Evolutionary conservation across 768 basidiomycete species (phyloP).

Genomic region (Suillus subluteus): DNA sequence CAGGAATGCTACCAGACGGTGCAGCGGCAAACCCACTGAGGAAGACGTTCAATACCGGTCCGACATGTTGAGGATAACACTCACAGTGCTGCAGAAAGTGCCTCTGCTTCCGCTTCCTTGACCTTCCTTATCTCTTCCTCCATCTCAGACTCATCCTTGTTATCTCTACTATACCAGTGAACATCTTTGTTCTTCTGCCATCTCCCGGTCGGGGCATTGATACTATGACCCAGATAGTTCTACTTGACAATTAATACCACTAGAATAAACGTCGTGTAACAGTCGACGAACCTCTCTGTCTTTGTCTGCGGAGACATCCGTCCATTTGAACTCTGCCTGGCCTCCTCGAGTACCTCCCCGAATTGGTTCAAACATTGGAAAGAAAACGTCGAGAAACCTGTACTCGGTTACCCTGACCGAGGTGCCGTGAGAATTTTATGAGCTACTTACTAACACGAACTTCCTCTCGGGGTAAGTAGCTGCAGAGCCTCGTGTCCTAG

Average conservation of each 20-base stretch:
- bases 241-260: constrained; percentile 35
- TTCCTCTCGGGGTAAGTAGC: not conserved
- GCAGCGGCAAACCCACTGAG: constrained; percentile 73
- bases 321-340: constrained; percentile 90
- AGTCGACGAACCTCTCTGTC: constrained; percentile 74
- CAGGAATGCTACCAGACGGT: constrained; percentile 35
- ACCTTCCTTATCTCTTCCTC: constrained; percentile 77
- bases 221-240: constrained; percentile 94
- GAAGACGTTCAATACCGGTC: not conserved
- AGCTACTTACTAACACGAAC: not conserved
- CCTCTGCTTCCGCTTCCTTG: constrained; percentile 90
- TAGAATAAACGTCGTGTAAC: not conserved
- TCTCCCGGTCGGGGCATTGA: constrained; percentile 92
- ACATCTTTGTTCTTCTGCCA: constrained; percentile 99
- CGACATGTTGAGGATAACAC: constrained; percentile 28
- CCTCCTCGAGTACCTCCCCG: constrained; percentile 92
- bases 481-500: not conserved
- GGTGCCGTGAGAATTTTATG: not conserved
- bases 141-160: constrained; percentile 47
- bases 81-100: constrained; percentile 78
- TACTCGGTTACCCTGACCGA: not conserved
- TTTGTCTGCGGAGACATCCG: constrained; percentile 89
- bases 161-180: constrained; percentile 90
- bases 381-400: not conserved
- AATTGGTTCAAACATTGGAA: constrained; percentile 78